A percentile compares a stretch with the other conserved stretches of the same genome.
Conservation (phyloP, 2,329 filamentous ascomycete genomes). For the Calonectria henricotiae region DNA sequence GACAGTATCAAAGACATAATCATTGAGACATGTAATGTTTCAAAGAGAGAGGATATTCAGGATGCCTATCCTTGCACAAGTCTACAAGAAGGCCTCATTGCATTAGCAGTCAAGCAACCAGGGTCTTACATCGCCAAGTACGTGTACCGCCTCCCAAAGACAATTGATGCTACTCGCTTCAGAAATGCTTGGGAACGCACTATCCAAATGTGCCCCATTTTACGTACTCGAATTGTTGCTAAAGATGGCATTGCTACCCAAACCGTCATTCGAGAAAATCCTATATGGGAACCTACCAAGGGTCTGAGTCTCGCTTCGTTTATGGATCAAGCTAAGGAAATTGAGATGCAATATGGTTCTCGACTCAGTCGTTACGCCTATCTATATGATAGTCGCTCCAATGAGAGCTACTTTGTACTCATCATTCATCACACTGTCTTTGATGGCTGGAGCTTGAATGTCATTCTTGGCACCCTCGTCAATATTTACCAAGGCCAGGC, state of each 20-base stretch:
- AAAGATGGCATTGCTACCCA: slow-evolving; percentile 13
- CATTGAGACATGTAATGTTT: background rate
- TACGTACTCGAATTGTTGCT: slow-evolving; percentile 20
- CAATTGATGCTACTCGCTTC: slow-evolving; percentile 12
- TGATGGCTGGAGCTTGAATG: slow-evolving; percentile 47
- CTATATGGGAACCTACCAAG: slow-evolving; percentile 19
- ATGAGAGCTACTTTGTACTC: slow-evolving; percentile 24
- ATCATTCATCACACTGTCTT: slow-evolving; percentile 49
- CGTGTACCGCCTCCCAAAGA: slow-evolving; percentile 6
- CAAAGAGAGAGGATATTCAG: slow-evolving; percentile 52
- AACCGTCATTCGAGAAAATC: background rate
- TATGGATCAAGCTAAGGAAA: background rate
- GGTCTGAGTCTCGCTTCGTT: background rate
- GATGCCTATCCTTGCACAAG: slow-evolving; percentile 32
- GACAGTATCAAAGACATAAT: background rate
- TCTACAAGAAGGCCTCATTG: slow-evolving; percentile 29
- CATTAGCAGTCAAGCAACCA: slow-evolving; percentile 25
- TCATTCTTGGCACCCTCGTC: slow-evolving; percentile 9
- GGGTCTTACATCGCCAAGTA: slow-evolving; percentile 25
- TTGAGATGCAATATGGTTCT: slow-evolving; percentile 28
- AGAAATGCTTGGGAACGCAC: slow-evolving; percentile 22
- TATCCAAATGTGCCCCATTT: slow-evolving; percentile 5
- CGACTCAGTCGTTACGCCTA: slow-evolving; percentile 19
- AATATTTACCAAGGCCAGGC: slow-evolving; percentile 19
- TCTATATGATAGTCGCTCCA: background rate